Evolutionary conservation across 2,329 filamentous ascomycete genomes (phyloP).

Genomic region (Aspergillus sp.): DNA sequence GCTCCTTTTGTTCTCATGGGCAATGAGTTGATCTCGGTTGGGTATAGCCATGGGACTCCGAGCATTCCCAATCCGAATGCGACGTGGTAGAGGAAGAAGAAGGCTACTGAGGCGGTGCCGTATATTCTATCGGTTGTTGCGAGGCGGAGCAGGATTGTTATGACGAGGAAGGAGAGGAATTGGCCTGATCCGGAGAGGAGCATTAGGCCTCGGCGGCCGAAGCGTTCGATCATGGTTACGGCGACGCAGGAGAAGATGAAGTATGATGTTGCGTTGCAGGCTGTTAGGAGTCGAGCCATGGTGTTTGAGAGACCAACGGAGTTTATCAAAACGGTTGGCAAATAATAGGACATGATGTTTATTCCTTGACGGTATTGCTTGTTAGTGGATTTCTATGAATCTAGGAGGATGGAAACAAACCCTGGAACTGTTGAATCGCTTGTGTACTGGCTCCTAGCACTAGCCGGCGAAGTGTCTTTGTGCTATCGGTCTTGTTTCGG

Average conservation of each 20-base stretch:
- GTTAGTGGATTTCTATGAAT: not conserved
- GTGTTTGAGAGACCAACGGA: slow-evolving; percentile 55
- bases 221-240: slow-evolving; percentile 50
- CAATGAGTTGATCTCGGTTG: slow-evolving; percentile 50
- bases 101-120: slow-evolving; percentile 43
- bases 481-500: slow-evolving; percentile 38
- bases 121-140: slow-evolving; percentile 17
- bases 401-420: not conserved
- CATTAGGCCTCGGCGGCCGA: slow-evolving; percentile 58
- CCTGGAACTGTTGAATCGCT: slow-evolving; percentile 50
- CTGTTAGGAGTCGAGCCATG: slow-evolving; percentile 56
- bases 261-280: slow-evolving; percentile 53
- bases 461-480: slow-evolving; percentile 51
- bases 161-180: slow-evolving; percentile 52
- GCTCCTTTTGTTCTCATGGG: slow-evolving; percentile 50
- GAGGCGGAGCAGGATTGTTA: slow-evolving; percentile 51
- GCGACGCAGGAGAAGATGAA: slow-evolving; percentile 49
- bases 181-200: slow-evolving; percentile 54
- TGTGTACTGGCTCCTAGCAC: slow-evolving; percentile 56
- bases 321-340: slow-evolving; percentile 60
- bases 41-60: slow-evolving; percentile 41
- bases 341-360: slow-evolving; percentile 47
- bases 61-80: slow-evolving; percentile 50
- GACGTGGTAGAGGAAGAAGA: slow-evolving; percentile 55
- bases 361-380: slow-evolving; percentile 26